phyloP scores from a whole-genome alignment of 129 eudicot genomes.

The Flaveria robusta region DNA sequence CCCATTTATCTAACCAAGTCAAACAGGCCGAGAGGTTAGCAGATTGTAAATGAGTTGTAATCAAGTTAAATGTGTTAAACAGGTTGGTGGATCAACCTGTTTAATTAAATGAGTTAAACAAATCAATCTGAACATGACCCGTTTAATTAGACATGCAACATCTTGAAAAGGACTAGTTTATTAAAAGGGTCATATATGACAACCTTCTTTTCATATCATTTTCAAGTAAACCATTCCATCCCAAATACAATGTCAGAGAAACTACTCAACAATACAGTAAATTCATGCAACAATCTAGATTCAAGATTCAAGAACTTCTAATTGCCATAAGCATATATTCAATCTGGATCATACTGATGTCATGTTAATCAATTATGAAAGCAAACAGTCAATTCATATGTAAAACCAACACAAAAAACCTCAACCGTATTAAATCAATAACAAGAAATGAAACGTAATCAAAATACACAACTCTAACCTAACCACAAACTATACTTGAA shows the following conservation, averaged over 20 bases:
- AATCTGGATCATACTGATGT: neutral
- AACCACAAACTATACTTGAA: neutral
- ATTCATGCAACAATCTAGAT: constrained; percentile 6
- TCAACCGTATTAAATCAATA: neutral
- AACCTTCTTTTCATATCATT: neutral
- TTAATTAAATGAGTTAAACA: no score
- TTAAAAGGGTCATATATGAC: neutral
- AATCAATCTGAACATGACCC: no score
- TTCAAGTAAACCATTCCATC: neutral
- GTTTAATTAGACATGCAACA: no score
- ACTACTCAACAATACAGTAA: neutral
- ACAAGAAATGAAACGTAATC: neutral
- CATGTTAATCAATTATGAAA: neutral
- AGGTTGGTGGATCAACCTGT: neutral
- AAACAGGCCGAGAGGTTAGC: neutral
- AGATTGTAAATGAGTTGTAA: neutral
- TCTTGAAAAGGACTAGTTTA: neutral
- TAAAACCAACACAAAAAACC: neutral
- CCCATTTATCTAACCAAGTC: neutral
- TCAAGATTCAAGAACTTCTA: constrained; percentile 1
- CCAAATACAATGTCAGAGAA: neutral
- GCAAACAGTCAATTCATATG: neutral
- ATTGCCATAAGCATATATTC: neutral
- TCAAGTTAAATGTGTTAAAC: neutral
- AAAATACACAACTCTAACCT: neutral